phyloP scores from a whole-genome alignment of 139 green algal genomes.

The Chlorella vulgaris region DNA sequence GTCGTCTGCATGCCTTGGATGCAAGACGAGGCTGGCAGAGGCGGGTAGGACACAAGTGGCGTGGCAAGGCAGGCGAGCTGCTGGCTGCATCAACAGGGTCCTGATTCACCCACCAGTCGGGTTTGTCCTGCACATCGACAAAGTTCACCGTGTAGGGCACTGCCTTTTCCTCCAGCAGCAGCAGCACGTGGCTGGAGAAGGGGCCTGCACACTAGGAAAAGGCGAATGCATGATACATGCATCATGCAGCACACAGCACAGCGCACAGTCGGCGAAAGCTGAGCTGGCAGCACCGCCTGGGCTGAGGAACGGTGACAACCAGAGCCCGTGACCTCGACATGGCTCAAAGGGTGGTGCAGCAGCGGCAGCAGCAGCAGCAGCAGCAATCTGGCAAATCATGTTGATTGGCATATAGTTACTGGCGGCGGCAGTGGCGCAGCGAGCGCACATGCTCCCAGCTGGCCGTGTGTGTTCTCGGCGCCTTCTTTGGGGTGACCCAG shows the following conservation, averaged over 20 bases:
- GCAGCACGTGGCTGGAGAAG: constrained; percentile 83
- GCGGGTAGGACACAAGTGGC: too few relatives aligned
- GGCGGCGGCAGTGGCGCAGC: neutral
- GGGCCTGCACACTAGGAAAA: constrained; percentile 76
- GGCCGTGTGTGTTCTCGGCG: neutral
- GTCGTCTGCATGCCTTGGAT: too few relatives aligned
- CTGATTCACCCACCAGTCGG: constrained; percentile 61
- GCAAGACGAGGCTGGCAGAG: too few relatives aligned
- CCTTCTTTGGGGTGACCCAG: constrained; percentile 16
- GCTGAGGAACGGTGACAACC: too few relatives aligned
- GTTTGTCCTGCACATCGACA: constrained; percentile 83
- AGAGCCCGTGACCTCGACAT: neutral
- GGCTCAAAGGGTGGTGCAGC: neutral
- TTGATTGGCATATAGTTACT: neutral
- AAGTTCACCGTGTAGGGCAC: constrained; percentile 64
- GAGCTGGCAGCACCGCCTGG: neutral
- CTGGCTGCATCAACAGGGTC: neutral
- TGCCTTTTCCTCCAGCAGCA: constrained; percentile 81
- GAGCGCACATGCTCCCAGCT: constrained; percentile 30
- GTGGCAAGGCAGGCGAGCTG: too few relatives aligned
- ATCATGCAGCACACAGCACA: too few relatives aligned
- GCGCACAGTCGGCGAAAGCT: too few relatives aligned
- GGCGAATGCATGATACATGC: too few relatives aligned
- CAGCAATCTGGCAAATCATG: neutral
- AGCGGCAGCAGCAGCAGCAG: neutral